These are phyloP conservation scores for Cordyceps farinosa DNA, from an alignment of 2,329 filamentous ascomycete genomes.

Conservation along the genomic window DNA sequence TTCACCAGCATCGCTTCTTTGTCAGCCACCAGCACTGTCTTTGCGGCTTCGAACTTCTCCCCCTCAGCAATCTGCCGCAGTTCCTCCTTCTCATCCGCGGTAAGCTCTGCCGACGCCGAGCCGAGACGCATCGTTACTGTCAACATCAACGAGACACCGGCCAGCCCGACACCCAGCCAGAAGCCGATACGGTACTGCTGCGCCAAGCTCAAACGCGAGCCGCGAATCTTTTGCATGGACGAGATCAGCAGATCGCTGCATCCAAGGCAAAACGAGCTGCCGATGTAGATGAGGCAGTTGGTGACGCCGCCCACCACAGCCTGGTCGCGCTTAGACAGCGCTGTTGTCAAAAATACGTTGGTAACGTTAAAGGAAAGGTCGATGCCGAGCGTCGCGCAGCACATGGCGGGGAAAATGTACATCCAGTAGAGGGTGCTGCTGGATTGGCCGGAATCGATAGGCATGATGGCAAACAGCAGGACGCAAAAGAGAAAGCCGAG, in stretches of 20 bases:
- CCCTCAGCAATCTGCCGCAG: conserved; percentile 1
- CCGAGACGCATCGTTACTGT: conserved; percentile 17
- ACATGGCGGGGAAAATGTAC: conserved; percentile 55
- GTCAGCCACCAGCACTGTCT: background rate
- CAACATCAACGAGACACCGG: conserved; percentile 45
- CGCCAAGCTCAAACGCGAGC: conserved; percentile 32
- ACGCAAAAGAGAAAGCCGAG: conserved; percentile 34
- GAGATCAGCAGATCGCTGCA: conserved; percentile 53
- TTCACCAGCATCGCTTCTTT: background rate
- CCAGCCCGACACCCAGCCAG: conserved; percentile 52
- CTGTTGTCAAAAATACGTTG: conserved; percentile 61
- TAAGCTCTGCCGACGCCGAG: conserved; percentile 17
- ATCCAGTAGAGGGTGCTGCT: conserved; percentile 46
- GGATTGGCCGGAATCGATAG: conserved; percentile 14
- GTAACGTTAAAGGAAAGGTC: conserved; percentile 60
- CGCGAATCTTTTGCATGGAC: conserved; percentile 30
- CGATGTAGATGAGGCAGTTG: conserved; percentile 56
- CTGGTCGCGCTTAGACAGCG: conserved; percentile 51
- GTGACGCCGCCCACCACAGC: conserved; percentile 58
- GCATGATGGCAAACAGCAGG: conserved; percentile 24
- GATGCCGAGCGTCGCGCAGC: conserved; percentile 56
- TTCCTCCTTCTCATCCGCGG: conserved; percentile 16
- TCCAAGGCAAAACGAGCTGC: conserved; percentile 56
- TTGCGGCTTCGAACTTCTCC: background rate
- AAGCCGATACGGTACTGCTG: conserved; percentile 52